Base-by-base conservation (phyloP, 1,284 basidiomycete genomes). In the Trichosporon coremiiforme region DNA sequence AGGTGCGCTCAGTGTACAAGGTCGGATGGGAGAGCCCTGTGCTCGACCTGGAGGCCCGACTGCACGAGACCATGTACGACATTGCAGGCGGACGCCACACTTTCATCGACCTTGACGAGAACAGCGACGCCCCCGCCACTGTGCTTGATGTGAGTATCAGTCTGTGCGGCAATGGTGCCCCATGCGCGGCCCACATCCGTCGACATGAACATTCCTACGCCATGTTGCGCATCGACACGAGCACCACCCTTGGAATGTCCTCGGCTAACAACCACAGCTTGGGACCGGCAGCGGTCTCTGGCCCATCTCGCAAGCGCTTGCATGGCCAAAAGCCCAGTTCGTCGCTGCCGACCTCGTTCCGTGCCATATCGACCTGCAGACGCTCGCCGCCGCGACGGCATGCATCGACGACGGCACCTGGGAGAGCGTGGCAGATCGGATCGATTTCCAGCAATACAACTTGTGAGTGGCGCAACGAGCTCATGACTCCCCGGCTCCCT, bases 241-340 rank as follows among this genome's bases (percentile, higher is more conserved):
- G 47, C 47, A 53, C 47, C 20, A 53, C 20, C 20, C 20, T 17
- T 17, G 20, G 17, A 53, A 22, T 20, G 47, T 31, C 10, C 20
- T 33, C 9, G 8, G 45, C 62, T 66, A 35, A 64, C 35, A 35
- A 17, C 0, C 0, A 35, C 10, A 82, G 81, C 74, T 83, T 62
- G 82, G 82, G 0, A 83, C 82, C 0, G 82, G 82, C 7, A 71
- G 73, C 6, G 82, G 82, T 2, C 70, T 77, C 63, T 84, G 82
- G 82, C 79, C 81, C 2, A 79, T 84, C 55, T 76, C 79, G 5
- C 78, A 80, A 71, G 82, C 83, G 1, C 71, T 76, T 9, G 68
- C 66, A 25, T 84, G 82, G 81, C 74, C 73, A 9, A 36, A 77
- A 4, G 69, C 80, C 4, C 72, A 60, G 0, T 80, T 84, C 66